Conservation (phyloP, 345 rosid species). For the Bruguiera parviflora region DNA sequence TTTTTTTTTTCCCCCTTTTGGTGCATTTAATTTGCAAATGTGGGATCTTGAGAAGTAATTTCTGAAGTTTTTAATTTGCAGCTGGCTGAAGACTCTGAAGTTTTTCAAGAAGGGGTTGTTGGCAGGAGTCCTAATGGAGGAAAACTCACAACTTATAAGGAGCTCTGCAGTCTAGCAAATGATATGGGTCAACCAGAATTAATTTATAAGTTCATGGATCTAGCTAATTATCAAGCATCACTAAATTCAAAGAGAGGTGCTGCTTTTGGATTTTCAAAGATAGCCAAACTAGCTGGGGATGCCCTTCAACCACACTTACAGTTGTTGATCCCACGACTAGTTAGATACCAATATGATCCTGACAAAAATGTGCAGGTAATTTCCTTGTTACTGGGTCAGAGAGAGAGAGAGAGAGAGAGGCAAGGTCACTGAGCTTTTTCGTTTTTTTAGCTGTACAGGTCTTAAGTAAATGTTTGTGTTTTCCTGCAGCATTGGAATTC, state of each 20-base stretch:
- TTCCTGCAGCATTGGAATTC: not conserved
- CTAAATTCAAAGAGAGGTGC: slow-evolving; percentile 92
- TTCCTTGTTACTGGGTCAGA: slow-evolving; percentile 1
- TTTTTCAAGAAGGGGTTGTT: slow-evolving; percentile 86
- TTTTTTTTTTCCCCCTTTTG: slow-evolving; percentile 10
- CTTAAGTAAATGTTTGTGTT: too few species aligned
- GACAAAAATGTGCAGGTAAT: slow-evolving; percentile 95
- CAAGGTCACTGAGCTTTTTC: not conserved
- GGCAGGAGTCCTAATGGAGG: slow-evolving; percentile 86
- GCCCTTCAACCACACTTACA: slow-evolving; percentile 85
- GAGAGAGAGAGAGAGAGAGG: too few species aligned
- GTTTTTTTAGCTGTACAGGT: not conserved
- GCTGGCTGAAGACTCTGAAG: slow-evolving; percentile 90
- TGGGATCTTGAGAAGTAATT: slow-evolving; percentile 9
- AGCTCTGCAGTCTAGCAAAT: slow-evolving; percentile 91
- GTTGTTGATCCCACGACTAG: slow-evolving; percentile 79
- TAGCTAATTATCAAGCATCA: slow-evolving; percentile 91
- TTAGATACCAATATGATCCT: slow-evolving; percentile 95
- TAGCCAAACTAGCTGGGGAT: slow-evolving; percentile 99
- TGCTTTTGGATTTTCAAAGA: slow-evolving; percentile 95
- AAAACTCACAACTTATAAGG: slow-evolving; percentile 91
- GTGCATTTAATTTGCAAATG: slow-evolving; percentile 6
- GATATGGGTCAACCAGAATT: slow-evolving; percentile 99
- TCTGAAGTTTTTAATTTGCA: slow-evolving; percentile 30
- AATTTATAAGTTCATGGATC: slow-evolving; percentile 95